Conservation (phyloP, 2,329 filamentous ascomycete species). For the Aspergillus niger region DNA sequence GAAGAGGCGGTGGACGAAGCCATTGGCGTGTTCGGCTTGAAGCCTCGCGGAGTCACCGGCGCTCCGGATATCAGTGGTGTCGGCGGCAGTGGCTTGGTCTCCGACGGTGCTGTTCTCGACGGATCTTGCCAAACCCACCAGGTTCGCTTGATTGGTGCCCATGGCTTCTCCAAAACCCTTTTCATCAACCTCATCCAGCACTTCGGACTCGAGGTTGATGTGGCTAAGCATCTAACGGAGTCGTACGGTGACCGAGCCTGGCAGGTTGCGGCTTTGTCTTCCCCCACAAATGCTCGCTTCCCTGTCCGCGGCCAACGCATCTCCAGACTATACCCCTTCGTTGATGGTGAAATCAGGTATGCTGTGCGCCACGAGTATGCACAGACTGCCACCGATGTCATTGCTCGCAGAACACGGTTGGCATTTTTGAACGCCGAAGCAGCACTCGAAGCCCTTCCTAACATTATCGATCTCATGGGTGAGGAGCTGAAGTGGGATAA, state of each 20-base stretch:
- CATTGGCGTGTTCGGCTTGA: constrained; percentile 67
- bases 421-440: constrained; percentile 93
- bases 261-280: constrained; percentile 80
- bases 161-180: constrained; percentile 84
- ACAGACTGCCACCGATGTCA: constrained; percentile 83
- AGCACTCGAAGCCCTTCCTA: constrained; percentile 79
- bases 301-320: constrained; percentile 81
- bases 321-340: constrained; percentile 79
- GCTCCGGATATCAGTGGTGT: constrained; percentile 70
- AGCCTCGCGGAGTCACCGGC: constrained; percentile 58
- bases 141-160: constrained; percentile 77
- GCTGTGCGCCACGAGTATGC: constrained; percentile 88
- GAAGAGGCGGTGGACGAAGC: constrained; percentile 85
- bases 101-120: constrained; percentile 70
- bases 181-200: constrained; percentile 96
- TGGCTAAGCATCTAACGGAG: constrained; percentile 82
- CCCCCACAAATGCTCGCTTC: constrained; percentile 75
- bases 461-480: constrained; percentile 85
- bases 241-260: constrained; percentile 92
- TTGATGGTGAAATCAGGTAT: constrained; percentile 89
- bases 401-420: constrained; percentile 79
- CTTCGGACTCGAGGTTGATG: constrained; percentile 87
- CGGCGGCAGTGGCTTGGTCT: constrained; percentile 67
- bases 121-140: constrained; percentile 82
- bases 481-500: constrained; percentile 79